Evolutionary conservation across 192 early-diverging fungal genomes (phyloP).

Genomic region (Rhizoclosmatium sp.): DNA sequence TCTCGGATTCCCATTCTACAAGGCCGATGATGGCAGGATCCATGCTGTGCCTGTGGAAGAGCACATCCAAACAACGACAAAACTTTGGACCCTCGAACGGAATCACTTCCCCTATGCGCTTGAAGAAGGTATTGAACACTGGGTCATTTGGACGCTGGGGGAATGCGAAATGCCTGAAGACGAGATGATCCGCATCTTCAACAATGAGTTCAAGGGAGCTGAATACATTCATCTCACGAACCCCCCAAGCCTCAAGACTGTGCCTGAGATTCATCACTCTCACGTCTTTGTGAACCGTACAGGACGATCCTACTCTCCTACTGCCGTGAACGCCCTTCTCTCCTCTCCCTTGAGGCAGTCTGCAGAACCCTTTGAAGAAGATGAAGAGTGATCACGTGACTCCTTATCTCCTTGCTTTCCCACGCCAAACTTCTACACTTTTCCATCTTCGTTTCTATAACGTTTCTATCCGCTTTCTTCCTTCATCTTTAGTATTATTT

Average conservation of each 20-base stretch:
- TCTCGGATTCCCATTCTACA: slow-evolving; percentile 1
- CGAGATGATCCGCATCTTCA: not conserved
- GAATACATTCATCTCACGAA: slow-evolving; percentile 2
- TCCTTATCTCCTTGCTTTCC: no score
- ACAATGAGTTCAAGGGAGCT: not conserved
- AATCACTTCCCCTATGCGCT: slow-evolving; percentile 32
- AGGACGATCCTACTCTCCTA: no score
- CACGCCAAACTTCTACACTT: no score
- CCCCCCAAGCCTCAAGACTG: slow-evolving; percentile 15
- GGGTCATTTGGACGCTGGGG: slow-evolving; percentile 23
- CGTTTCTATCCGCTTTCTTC: no score
- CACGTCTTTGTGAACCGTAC: slow-evolving; percentile 1
- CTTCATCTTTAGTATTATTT: no score
- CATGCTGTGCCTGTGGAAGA: not conserved
- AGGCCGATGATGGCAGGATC: not conserved
- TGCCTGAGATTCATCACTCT: slow-evolving; percentile 14
- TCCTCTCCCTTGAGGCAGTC: no score
- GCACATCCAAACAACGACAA: not conserved
- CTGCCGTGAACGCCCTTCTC: no score
- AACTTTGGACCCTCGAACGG: not conserved
- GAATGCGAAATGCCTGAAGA: not conserved
- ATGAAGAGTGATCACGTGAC: no score
- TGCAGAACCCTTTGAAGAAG: no score
- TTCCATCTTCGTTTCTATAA: no score
- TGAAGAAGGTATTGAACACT: slow-evolving; percentile 40